Evolutionary conservation across 2,329 filamentous ascomycete species (phyloP).

Genomic region (Endothia cerciana): DNA sequence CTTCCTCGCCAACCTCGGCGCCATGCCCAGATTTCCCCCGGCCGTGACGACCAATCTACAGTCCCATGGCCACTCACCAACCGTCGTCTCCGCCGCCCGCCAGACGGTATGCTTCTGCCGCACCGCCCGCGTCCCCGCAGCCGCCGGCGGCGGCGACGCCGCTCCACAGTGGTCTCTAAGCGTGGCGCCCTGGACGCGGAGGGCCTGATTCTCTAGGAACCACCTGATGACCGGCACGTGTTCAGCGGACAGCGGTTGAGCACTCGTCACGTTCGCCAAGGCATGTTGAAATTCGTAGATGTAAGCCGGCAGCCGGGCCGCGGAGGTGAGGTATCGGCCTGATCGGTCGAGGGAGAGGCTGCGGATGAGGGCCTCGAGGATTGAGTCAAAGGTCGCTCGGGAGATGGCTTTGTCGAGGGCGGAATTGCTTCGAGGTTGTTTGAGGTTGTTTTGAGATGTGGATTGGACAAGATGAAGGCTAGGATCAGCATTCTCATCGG

Average conservation of each 20-base stretch:
- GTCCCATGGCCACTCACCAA: conserved; percentile 13
- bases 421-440: neutral
- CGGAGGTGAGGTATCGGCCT: conserved; percentile 7
- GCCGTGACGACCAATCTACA: conserved; percentile 8
- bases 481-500: neutral
- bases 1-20: neutral
- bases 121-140: neutral
- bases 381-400: neutral
- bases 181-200: conserved; percentile 1
- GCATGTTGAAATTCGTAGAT: neutral
- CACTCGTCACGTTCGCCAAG: neutral
- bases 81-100: conserved; percentile 4
- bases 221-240: neutral
- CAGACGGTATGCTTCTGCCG: neutral
- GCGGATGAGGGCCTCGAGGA: conserved; percentile 7
- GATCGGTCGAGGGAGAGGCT: conserved; percentile 8
- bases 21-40: conserved; percentile 6
- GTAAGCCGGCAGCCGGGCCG: neutral
- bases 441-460: neutral
- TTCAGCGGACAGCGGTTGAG: neutral
- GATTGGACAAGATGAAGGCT: conserved; percentile 3
- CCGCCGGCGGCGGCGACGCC: neutral
- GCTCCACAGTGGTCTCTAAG: neutral
- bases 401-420: neutral
- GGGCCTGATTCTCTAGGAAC: neutral